Evolutionary conservation across 768 basidiomycete species (phyloP), one percentile per base, ranked within the genome.

Genomic region (Suillus subaureus): DNA sequence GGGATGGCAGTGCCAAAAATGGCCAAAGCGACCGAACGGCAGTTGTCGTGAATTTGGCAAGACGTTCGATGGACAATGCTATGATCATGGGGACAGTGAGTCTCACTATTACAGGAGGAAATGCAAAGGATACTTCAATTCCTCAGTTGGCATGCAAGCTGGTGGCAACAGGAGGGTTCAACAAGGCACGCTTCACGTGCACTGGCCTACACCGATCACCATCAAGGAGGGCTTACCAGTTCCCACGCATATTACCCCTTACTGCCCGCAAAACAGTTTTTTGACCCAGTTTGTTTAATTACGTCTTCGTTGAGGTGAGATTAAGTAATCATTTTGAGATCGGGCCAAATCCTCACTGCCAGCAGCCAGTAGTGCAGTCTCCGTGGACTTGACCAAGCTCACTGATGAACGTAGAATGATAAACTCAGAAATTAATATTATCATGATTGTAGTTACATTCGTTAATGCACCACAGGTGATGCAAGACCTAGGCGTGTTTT

Each of bases 401-500:
- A 11, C 52, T 54, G 52, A 31, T 11, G 11, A 54, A 54, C 2
- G 1, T 11, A 21, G 9, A 54, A 18, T 26, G 23, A 47, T 21
- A 35, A 35, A 35, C 43, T 51, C 49, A 28, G 49, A 26, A 26
- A 12, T 16, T 43, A 4, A 49, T 13, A 49, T 55, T 33, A 21
- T 21, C 31, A 21, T 54, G 31, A 58, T 26, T 35, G 18, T 21
- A 62, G 49, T 49, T 45, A 49, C 23, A 42, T 54, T 33, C 21
- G 31, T 54, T 11, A 18, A 54, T 54, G 18, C 52, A 54, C 52
- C 28, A 31, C 28, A 54, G 18, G 26, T 70, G 68, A 79, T 8
- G 66, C 62, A 56, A 90, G 68, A 1, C 96, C 96, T 26, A 96
- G 77, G n/a, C 82, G 81, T 61, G 70, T 73, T 71, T 90, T 86